Evolutionary conservation across 495 filamentous ascomycete species (phyloP), one percentile per base, ranked within the genome.

Genomic region (Amphirosellinia nigrospora): DNA sequence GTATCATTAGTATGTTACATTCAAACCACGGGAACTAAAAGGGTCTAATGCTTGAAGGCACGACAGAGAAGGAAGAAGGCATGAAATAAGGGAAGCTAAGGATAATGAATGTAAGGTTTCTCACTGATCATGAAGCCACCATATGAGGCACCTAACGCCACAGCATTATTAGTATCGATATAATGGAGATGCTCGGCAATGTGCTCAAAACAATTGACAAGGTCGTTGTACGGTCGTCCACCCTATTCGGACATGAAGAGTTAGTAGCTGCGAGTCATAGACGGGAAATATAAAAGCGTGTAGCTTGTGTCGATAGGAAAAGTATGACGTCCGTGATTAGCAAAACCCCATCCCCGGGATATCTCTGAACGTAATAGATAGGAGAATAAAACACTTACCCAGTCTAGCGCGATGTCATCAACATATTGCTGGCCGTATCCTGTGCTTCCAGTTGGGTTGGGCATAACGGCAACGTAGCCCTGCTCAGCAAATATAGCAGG

Each of bases 401-500:
- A 97, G 53, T 90, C 80, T 34, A 88, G 84, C 10, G 84, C 85
- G 70, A 97, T 97, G 0, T 86, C 92, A 77, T 97, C 89, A 11
- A 90, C 89, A 66, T 94, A 89, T 3, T 83, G 83, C 80, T 94
- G 93, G 5, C 94, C 94, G 71, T 96, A 97, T 1, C 92, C 91
- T 21, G 93, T 95, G 70, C 88, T 92, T 11, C 94, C 94, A 0
- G 93, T 96, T 11, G 94, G 94, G 74, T 97, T 97, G 8, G 94
- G 93, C n/a, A 88, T 86, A 26, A 97, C 87, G 11, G 93, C 92
- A 15, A 97, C 89, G 71, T 96, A 97, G 15, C 94, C 94, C 75
- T 96, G 93, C 77, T 97, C 94, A 4, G 94, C 94, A 76, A 95
- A 97, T 5, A 96, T 86, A 8, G 92, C 93, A 0, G 92, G 93